phyloP scores from a whole-genome alignment of 306 rosid species.

The Castanopsis chinensis region DNA sequence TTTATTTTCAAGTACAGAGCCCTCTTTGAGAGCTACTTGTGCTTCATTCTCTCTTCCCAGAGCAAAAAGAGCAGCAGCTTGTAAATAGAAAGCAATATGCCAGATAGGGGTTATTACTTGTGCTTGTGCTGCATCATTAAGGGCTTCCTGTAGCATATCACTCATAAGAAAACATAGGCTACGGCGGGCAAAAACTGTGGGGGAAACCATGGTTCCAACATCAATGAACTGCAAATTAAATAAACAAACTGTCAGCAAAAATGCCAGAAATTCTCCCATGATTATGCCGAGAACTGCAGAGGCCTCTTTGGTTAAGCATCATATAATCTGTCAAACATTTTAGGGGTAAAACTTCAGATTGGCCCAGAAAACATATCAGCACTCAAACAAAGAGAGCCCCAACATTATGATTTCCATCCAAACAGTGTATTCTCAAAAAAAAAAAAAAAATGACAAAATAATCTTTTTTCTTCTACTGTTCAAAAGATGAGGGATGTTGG shows the following conservation, averaged over 20 bases:
- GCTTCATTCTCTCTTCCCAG: constrained; percentile 67
- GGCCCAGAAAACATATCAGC: background rate
- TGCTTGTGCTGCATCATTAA: constrained; percentile 73
- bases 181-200: constrained; percentile 89
- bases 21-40: constrained; percentile 78
- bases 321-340: background rate
- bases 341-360: background rate
- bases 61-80: constrained; percentile 65
- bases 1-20: constrained; percentile 63
- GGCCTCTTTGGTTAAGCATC: background rate
- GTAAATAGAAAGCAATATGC: constrained; percentile 80
- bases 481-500: background rate
- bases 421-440: background rate
- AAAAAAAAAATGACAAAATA: background rate
- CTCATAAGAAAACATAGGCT: constrained; percentile 70
- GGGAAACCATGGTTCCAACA: constrained; percentile 89
- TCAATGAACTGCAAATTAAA: constrained; percentile 67
- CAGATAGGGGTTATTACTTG: constrained; percentile 78
- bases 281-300: background rate
- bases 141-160: constrained; percentile 81
- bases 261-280: constrained; percentile 14
- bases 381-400: background rate
- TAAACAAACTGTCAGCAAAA: constrained; percentile 28
- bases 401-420: background rate
- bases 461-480: background rate